Evolutionary conservation across 371 early-diverging fungal species (phyloP), one percentile per base, ranked within the genome.

Genomic region (Choanephora cucurbitarum): DNA sequence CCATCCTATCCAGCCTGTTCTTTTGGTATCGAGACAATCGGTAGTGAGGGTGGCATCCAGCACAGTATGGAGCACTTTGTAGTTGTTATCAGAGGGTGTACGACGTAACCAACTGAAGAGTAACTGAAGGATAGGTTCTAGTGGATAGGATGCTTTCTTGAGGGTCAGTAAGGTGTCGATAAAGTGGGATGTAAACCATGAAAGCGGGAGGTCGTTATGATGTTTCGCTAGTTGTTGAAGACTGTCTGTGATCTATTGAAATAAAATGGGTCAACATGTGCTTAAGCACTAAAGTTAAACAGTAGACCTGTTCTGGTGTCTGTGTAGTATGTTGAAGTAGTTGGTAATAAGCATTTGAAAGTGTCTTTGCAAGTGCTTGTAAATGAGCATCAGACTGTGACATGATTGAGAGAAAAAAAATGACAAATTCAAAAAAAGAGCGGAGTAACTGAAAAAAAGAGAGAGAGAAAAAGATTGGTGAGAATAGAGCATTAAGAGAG

Each of bases 111-210:
- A 78, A 1, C 64, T 67, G 3, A 70, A 60, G 49, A 67, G 66
- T 13, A 78, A 42, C 1, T 17, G 43, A n/a, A 61, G 52, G 31
- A 70, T 67, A 8, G 64, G 23, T n/a, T 19, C 44, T 11, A 64
- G 55, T 3, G 14, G 24, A 21, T 33, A 3, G 28, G 40, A 59
- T 48, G 47, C 33, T 4, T 52, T 57, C 4, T 60, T 54, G 7
- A 77, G 34, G 14, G 28, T 18, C 9, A 69, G 19, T 1, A 71
- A 42, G 2, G 61, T 44, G 24, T 65, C 60, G 3, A 76, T 7
- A 13, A 79, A 57, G 2, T 61, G 49, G 0, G 58, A 39, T 0
- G 77, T 74, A 24, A 76, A 79, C 80, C 80, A 79, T 14, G 77
- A 62, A 18, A 70, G 41, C 4, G 80, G 80, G 5, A 79, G 52